A percentile compares a stretch with the other conserved stretches of the same genome.
Evolutionary conservation across 2,329 filamentous ascomycete species (phyloP).

Genomic region (Tolypocladium guangdongense): DNA sequence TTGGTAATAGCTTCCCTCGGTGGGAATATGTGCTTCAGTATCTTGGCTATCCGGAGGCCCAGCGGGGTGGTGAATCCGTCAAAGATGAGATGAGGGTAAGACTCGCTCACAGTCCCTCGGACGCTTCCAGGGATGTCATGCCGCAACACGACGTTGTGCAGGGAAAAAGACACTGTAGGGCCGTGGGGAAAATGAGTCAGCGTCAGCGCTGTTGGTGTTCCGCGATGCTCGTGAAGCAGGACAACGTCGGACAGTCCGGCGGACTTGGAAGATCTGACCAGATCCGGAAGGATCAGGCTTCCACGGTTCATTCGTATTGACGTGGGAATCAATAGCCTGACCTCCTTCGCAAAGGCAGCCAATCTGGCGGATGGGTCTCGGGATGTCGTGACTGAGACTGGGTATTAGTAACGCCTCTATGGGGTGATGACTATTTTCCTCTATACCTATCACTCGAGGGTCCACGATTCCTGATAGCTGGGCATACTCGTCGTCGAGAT

Average conservation of each 20-base stretch:
- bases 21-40: constrained; percentile 89
- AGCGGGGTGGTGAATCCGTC: constrained; percentile 80
- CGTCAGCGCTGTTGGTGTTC: constrained; percentile 81
- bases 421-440: no score
- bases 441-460: no score
- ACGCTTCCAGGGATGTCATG: constrained; percentile 86
- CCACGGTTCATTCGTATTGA: constrained; percentile 84
- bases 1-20: constrained; percentile 66
- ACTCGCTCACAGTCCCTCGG: constrained; percentile 80
- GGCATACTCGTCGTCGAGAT: constrained; percentile 82
- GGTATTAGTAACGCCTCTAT: no score
- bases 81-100: constrained; percentile 90
- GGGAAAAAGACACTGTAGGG: constrained; percentile 66
- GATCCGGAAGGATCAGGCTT: constrained; percentile 75
- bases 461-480: constrained; percentile 87
- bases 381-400: constrained; percentile 79
- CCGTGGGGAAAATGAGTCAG: constrained; percentile 82
- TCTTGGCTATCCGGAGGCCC: constrained; percentile 74
- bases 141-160: constrained; percentile 87
- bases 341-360: constrained; percentile 86
- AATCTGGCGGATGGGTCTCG: constrained; percentile 78
- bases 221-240: constrained; percentile 83
- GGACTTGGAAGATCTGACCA: constrained; percentile 71
- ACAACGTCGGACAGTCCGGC: constrained; percentile 77
- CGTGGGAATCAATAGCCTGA: constrained; percentile 72